Conservation (phyloP, 495 filamentous ascomycete species). For the Penicillium coffeae region DNA sequence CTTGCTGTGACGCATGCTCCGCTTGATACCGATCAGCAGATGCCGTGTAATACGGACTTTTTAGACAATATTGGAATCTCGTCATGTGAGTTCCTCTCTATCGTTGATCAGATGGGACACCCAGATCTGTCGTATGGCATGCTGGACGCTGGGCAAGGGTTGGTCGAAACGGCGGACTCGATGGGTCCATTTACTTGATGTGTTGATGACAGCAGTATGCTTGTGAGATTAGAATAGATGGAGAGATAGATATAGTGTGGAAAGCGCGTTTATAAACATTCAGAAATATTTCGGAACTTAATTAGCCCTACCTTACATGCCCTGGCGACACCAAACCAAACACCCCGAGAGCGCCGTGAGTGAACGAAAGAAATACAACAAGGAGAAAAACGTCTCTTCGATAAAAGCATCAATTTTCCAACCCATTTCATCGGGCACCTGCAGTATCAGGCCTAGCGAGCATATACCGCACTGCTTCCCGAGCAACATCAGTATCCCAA, state of each 20-base stretch:
- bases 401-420: constrained; percentile 1
- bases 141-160: neutral
- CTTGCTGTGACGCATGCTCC: too few relatives aligned
- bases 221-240: neutral
- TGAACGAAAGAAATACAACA: constrained; percentile 13
- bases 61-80: constrained; percentile 30
- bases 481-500: constrained; percentile 49
- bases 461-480: constrained; percentile 48
- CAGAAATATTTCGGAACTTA: constrained; percentile 13
- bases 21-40: too few relatives aligned
- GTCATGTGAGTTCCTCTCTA: constrained; percentile 27
- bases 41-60: constrained; percentile 13
- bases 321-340: constrained; percentile 29
- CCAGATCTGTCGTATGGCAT: neutral
- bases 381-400: constrained; percentile 7
- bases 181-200: neutral
- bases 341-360: constrained; percentile 36
- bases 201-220: neutral
- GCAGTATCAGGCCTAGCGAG: constrained; percentile 43
- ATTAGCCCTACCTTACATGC: constrained; percentile 18
- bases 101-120: constrained; percentile 27
- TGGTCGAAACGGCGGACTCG: neutral
- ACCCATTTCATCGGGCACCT: constrained; percentile 20
- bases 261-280: constrained; percentile 6
- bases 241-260: neutral